Conservation (phyloP, 306 rosid species). For the Sechiopsis laciniata region DNA sequence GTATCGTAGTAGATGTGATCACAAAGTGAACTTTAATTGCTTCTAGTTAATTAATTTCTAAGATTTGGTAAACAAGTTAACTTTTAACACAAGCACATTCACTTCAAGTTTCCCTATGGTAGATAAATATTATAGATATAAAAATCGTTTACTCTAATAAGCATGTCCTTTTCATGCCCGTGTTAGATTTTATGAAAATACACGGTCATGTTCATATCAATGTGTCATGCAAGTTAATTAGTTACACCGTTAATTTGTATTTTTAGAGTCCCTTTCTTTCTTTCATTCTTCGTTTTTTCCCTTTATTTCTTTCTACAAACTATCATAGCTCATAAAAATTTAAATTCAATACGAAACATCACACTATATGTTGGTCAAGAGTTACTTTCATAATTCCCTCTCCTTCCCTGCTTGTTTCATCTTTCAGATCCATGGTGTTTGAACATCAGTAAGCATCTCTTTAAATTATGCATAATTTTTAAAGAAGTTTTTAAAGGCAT, state of each 20-base stretch:
- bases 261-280: background rate
- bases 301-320: background rate
- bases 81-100: background rate
- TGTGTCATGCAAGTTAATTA: background rate
- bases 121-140: background rate
- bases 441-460: background rate
- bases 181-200: background rate
- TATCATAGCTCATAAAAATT: background rate
- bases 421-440: background rate
- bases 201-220: background rate
- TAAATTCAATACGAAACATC: background rate
- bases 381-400: background rate
- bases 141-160: background rate
- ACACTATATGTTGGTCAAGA: background rate
- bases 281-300: background rate
- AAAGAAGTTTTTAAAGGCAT: background rate
- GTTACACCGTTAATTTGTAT: background rate
- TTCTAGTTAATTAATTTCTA: background rate
- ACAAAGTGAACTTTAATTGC: background rate
- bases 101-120: background rate
- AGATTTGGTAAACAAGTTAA: background rate
- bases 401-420: background rate
- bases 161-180: conserved; percentile 1
- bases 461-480: background rate
- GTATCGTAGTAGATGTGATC: conserved; percentile 13